phyloP scores from a whole-genome alignment of 164 flowering plant genomes.

The Houttuynia cordata region DNA sequence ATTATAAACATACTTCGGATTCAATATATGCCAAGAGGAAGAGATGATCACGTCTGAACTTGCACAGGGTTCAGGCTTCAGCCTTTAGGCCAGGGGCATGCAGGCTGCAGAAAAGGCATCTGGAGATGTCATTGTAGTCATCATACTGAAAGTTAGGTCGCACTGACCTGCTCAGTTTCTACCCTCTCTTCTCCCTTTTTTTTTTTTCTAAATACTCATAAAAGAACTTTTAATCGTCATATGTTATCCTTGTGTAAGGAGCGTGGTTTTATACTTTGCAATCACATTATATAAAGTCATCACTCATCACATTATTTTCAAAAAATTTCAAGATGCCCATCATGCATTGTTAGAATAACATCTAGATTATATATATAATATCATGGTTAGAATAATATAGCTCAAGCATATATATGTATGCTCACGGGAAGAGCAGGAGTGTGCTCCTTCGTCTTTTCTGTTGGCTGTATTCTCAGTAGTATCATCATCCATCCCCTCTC shows the following conservation, averaged over 20 bases:
- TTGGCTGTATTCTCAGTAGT: background rate
- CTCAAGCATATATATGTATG: background rate
- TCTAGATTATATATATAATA: no score
- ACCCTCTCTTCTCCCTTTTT: background rate
- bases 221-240: no score
- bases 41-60: background rate
- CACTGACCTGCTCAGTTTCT: background rate
- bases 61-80: background rate
- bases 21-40: background rate
- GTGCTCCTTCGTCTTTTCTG: conserved; percentile 4
- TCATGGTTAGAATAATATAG: background rate
- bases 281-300: no score
- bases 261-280: no score
- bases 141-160: background rate
- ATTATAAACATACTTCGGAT: no score
- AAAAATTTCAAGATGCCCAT: background rate
- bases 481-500: background rate
- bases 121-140: background rate
- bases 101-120: background rate
- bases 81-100: no score
- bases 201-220: no score
- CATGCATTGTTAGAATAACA: no score
- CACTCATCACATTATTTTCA: no score
- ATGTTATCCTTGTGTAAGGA: no score
- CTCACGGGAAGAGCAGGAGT: conserved; percentile 7